Evolutionary conservation across 2,329 filamentous ascomycete species (phyloP), one percentile per base, ranked within the genome.

Genomic region (Fusarium lateritium): DNA sequence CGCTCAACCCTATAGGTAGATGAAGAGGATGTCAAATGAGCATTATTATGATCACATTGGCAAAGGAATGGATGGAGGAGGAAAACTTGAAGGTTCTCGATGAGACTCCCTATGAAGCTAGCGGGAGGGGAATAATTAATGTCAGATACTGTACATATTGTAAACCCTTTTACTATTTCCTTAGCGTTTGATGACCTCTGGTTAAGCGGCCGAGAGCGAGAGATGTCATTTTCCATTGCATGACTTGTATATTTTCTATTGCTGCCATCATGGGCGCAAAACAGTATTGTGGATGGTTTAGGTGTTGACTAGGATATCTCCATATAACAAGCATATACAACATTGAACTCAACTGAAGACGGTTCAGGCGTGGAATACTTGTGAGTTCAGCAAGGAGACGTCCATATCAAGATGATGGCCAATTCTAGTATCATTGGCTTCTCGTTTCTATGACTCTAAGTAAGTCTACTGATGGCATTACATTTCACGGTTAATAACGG

Each of bases 1-100:
- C 5, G 69, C 77, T 14, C 76, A 82, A 67, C 65, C 59, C 31
- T 82, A 81, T 66, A 75, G 76, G 59, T 82, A 75, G 72, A 70
- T 26, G 39, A 55, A 38, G 11, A 36, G 21, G 28, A 33, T 33
- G 49, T n/a, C 49, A 44, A n/a, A 19, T 49, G 39, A 19, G 19
- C 14, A 50, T 17, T 19, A 44, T 26, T 36, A 24, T n/a, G 45
- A 21, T 22, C 36, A 61, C 44, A 34, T 47, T 31, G 58, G 62
- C 21, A 46, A 36, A 31, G 51, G 21, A 49, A 46, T 55, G 46
- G 40, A 62, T 49, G 52, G 34, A 54, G 34, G 66, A 67, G 40
- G 53, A 69, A 52, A 68, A 53, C 21, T 54, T 44, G 15, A 56
- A 65, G 55, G 51, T 68, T 50, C 49, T 58, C 53, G 46, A 65